Conservation (phyloP, 2,329 filamentous ascomycete species). For the Rachicladosporium sp. region DNA sequence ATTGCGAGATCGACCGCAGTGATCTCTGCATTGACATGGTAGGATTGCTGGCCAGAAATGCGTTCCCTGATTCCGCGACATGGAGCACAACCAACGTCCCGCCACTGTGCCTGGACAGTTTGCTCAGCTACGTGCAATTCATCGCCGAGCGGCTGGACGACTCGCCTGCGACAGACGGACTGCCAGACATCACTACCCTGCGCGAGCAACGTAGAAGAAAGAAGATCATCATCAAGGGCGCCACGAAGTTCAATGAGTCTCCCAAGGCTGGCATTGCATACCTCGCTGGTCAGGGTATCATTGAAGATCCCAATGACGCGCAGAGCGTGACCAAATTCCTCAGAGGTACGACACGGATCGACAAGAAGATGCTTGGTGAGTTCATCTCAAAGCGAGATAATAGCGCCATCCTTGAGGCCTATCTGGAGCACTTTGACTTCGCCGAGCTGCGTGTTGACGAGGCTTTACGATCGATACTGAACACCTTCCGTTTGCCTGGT, state of each 20-base stretch:
- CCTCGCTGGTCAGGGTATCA: constrained; percentile 73
- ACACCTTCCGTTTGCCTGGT: constrained; percentile 84
- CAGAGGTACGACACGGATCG: constrained; percentile 73
- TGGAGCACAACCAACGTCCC: constrained; percentile 99
- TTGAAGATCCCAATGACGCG: constrained; percentile 61
- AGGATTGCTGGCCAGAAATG: constrained; percentile 81
- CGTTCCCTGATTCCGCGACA: constrained; percentile 89
- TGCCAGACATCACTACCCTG: constrained; percentile 53
- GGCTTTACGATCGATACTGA: constrained; percentile 72
- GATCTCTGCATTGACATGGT: constrained; percentile 95
- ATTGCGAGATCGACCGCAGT: constrained; percentile 81
- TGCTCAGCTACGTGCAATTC: constrained; percentile 83
- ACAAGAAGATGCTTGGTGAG: constrained; percentile 83
- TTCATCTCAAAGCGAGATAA: constrained; percentile 87
- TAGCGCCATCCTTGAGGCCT: constrained; percentile 70
- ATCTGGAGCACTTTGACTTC: constrained; percentile 83
- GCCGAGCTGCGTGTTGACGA: constrained; percentile 77
- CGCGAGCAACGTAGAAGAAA: constrained; percentile 67
- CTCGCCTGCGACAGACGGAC: constrained; percentile 48
- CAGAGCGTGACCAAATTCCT: constrained; percentile 74
- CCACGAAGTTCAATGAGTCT: constrained; percentile 87
- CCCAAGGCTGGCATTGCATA: constrained; percentile 82
- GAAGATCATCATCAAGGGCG: constrained; percentile 76
- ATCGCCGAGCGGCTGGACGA: constrained; percentile 77
- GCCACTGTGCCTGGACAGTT: constrained; percentile 80